phyloP scores from a whole-genome alignment of 257 asterid genomes.

The Ilex asprella region DNA sequence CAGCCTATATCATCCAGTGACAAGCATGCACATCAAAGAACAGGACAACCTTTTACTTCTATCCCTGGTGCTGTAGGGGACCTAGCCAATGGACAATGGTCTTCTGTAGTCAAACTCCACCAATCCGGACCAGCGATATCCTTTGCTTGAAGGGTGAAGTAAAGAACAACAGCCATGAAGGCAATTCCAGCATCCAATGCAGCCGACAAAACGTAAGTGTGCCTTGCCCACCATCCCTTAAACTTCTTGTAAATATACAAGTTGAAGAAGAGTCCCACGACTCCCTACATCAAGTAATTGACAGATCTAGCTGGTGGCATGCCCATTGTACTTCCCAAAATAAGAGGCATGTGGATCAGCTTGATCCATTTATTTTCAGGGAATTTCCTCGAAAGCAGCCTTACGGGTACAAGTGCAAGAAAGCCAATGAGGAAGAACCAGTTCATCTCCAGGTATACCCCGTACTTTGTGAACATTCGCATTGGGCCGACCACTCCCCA shows the following conservation, averaged over 20 bases:
- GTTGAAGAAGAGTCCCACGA: background rate
- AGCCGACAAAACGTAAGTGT: background rate
- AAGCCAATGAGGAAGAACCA: background rate
- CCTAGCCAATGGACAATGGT: background rate
- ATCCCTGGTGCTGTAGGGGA: background rate
- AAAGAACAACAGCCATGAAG: background rate
- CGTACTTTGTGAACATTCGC: background rate
- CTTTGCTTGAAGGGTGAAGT: background rate
- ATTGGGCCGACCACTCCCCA: background rate
- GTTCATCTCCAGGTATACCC: background rate
- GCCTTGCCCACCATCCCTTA: background rate
- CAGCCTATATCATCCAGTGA: too few relatives aligned
- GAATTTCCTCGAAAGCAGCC: background rate
- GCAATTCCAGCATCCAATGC: constrained; percentile 2
- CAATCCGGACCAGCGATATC: background rate
- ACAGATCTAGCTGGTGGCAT: background rate
- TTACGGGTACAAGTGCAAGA: background rate
- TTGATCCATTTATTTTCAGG: background rate
- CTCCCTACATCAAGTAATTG: background rate
- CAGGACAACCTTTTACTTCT: background rate
- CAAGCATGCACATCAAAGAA: background rate
- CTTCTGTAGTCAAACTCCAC: background rate
- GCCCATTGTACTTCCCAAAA: background rate
- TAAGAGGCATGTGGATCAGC: background rate
- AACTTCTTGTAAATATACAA: background rate